phyloP scores from a whole-genome alignment of 139 green algal species.

The Microglena sp. region DNA sequence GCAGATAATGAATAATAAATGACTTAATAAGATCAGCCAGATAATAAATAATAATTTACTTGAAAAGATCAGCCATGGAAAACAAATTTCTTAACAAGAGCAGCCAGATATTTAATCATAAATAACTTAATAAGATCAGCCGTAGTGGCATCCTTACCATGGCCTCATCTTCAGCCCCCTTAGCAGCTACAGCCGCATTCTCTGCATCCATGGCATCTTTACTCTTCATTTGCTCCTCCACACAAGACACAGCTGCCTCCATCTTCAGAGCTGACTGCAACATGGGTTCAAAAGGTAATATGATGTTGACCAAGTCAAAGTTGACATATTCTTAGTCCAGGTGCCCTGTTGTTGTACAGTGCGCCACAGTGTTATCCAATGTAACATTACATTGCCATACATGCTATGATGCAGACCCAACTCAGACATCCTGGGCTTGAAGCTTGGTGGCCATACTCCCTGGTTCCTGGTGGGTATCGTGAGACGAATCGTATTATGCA shows the following conservation, averaged over 20 bases:
- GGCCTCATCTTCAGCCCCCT: slow-evolving; percentile 60
- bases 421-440: background rate
- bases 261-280: slow-evolving; percentile 52
- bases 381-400: no score
- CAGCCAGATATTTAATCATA: no score
- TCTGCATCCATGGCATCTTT: slow-evolving; percentile 69
- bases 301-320: background rate
- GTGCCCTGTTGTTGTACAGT: background rate
- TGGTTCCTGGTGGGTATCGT: background rate
- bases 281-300: background rate
- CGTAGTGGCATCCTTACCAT: slow-evolving; percentile 35
- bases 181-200: slow-evolving; percentile 51
- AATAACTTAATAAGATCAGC: no score
- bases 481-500: no score
- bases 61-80: background rate
- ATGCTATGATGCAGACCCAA: no score
- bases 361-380: no score
- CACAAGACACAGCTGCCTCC: slow-evolving; percentile 53
- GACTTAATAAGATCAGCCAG: background rate
- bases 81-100: background rate
- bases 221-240: slow-evolving; percentile 65
- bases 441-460: background rate
- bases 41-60: background rate
- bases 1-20: background rate
- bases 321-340: background rate